A percentile compares a stretch with the other conserved stretches of the same genome.
These are phyloP conservation scores for Paramecium caudatum DNA, from an alignment of 73 alveolate genomes.

Conservation along the genomic window DNA sequence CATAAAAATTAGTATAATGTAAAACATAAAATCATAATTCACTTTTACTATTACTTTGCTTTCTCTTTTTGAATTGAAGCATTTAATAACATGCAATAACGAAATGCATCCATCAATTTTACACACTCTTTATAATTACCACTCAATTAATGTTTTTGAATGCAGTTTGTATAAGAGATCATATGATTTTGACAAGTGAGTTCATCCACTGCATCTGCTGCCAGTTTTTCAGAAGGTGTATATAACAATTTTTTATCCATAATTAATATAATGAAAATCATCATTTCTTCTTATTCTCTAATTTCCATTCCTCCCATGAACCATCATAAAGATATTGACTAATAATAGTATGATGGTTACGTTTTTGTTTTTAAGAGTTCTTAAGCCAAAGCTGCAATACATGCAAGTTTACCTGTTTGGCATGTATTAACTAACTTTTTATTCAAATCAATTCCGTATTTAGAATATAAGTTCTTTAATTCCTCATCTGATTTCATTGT, in stretches of 20 bases:
- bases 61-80: too few relatives aligned
- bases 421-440: slow-evolving; percentile 49
- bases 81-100: background rate
- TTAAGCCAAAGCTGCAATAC: slow-evolving; percentile 42
- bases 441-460: background rate
- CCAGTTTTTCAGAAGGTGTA: slow-evolving; percentile 13
- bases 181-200: background rate
- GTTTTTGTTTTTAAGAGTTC: slow-evolving; percentile 33
- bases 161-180: background rate
- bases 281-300: slow-evolving; percentile 17
- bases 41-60: too few relatives aligned
- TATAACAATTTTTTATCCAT: background rate
- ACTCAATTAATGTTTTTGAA: background rate
- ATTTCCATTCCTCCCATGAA: slow-evolving; percentile 48
- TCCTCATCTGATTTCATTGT: slow-evolving; percentile 32
- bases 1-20: too few relatives aligned
- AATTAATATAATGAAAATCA: background rate
- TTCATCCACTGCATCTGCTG: slow-evolving; percentile 13
- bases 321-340: slow-evolving; percentile 24
- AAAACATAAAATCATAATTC: too few relatives aligned
- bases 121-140: background rate
- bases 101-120: slow-evolving; percentile 31
- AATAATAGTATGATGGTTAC: background rate
- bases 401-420: slow-evolving; percentile 26
- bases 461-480: background rate